A percentile compares a stretch with the other conserved stretches of the same genome.
phyloP scores from a whole-genome alignment of 2,329 filamentous ascomycete species.

The Boeremia exigua region DNA sequence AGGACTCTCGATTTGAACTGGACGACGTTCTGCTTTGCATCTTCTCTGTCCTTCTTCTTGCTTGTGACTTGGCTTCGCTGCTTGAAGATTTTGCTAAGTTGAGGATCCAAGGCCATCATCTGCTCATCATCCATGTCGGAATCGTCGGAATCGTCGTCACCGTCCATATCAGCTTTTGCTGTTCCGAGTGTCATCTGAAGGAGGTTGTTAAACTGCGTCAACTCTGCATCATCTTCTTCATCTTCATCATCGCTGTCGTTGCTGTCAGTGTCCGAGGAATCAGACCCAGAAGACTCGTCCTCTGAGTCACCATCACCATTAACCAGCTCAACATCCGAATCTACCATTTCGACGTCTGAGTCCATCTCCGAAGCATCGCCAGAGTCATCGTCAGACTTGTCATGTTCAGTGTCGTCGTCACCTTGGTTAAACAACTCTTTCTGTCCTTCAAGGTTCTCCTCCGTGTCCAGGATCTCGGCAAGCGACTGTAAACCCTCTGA shows the following conservation, averaged over 20 bases:
- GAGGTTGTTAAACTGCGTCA: conserved; percentile 72
- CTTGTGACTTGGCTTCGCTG: conserved; percentile 69
- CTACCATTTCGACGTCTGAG: conserved; percentile 54
- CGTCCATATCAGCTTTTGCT: conserved; percentile 58
- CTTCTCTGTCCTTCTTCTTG: conserved; percentile 83
- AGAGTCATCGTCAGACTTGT: conserved; percentile 55
- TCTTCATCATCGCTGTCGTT: conserved; percentile 46
- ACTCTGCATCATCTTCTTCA: conserved; percentile 59
- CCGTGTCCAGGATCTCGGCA: conserved; percentile 73
- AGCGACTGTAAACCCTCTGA: conserved; percentile 72
- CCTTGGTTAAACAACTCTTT: conserved; percentile 80
- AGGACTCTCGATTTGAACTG: conserved; percentile 95
- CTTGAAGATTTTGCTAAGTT: conserved; percentile 84
- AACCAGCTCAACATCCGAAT: conserved; percentile 24
- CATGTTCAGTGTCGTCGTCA: conserved; percentile 48
- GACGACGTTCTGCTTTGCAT: conserved; percentile 85
- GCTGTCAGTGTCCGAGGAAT: conserved; percentile 29
- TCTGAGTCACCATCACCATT: conserved; percentile 36
- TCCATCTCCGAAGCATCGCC: conserved; percentile 54
- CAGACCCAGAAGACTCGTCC: conserved; percentile 31
- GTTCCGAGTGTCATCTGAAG: conserved; percentile 80
- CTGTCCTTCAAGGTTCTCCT: conserved; percentile 83
- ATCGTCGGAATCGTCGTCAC: conserved; percentile 67
- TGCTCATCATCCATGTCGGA: conserved; percentile 94
- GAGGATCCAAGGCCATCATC: conserved; percentile 87